A percentile compares a stretch with the other conserved stretches of the same genome.
phyloP scores from a whole-genome alignment of 352 stramenopile species.

The Pythium dissimile region DNA sequence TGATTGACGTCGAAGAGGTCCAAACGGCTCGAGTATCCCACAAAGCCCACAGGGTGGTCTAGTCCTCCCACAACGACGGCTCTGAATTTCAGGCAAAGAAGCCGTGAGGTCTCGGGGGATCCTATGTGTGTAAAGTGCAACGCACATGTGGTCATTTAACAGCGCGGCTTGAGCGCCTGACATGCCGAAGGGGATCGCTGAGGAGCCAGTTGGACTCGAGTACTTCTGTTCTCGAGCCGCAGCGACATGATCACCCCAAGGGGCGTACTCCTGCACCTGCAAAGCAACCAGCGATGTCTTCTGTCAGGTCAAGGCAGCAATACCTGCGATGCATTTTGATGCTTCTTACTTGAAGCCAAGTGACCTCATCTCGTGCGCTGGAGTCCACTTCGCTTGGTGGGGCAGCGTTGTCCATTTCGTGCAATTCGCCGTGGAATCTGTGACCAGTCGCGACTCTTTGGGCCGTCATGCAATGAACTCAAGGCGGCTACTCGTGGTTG shows the following conservation, averaged over 20 bases:
- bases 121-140: neutral
- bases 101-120: neutral
- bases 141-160: slow-evolving; percentile 50
- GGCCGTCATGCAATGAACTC: neutral
- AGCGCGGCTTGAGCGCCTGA: slow-evolving; percentile 26
- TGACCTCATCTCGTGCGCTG: slow-evolving; percentile 5
- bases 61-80: slow-evolving; percentile 56
- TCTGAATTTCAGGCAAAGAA: slow-evolving; percentile 20
- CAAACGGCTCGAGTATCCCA: slow-evolving; percentile 24
- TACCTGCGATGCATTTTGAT: neutral
- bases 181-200: slow-evolving; percentile 16
- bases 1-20: slow-evolving; percentile 58
- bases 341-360: slow-evolving; percentile 22
- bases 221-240: slow-evolving; percentile 18
- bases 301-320: neutral
- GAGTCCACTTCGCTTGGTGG: neutral
- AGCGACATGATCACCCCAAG: slow-evolving; percentile 43
- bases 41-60: slow-evolving; percentile 31
- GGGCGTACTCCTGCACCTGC: slow-evolving; percentile 38
- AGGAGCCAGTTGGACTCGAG: neutral
- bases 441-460: slow-evolving; percentile 25
- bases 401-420: slow-evolving; percentile 6
- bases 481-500: neutral
- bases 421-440: too few species aligned
- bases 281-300: too few species aligned